Conservation (phyloP, 2,329 filamentous ascomycete species). For the Sporothrix inflata region DNA sequence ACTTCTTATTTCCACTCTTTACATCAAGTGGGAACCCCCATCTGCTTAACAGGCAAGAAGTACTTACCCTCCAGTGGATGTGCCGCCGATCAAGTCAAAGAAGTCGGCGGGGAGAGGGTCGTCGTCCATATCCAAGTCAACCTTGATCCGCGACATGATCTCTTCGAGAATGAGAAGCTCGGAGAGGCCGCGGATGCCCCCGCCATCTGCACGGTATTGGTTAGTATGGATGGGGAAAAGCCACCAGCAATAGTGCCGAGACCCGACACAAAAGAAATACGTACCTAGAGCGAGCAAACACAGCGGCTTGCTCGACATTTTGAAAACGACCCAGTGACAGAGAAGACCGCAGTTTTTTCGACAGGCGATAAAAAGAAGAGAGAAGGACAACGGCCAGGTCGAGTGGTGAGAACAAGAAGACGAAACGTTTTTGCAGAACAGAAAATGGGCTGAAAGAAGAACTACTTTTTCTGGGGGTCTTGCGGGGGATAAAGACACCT, state of each 20-base stretch:
- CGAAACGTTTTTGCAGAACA: too few relatives aligned
- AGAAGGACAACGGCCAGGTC: too few relatives aligned
- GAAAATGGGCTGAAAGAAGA: too few relatives aligned
- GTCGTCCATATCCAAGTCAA: background rate
- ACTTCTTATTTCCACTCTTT: too few relatives aligned
- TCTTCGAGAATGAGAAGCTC: constrained; percentile 8
- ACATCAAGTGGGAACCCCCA: too few relatives aligned
- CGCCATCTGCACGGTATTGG: background rate
- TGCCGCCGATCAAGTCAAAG: constrained; percentile 25
- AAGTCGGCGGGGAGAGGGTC: constrained; percentile 8
- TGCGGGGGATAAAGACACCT: too few relatives aligned
- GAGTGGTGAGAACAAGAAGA: too few relatives aligned
- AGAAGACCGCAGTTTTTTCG: too few relatives aligned
- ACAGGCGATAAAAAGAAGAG: too few relatives aligned
- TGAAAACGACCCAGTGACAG: background rate
- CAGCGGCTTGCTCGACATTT: background rate
- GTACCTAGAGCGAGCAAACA: background rate
- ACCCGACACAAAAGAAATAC: background rate
- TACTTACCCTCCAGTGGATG: constrained; percentile 16
- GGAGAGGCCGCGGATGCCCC: constrained; percentile 22
- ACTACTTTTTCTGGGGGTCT: too few relatives aligned
- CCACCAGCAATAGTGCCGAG: background rate
- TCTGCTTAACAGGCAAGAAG: too few relatives aligned
- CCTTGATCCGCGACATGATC: constrained; percentile 18
- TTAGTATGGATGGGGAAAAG: background rate